phyloP scores from a whole-genome alignment of 2,329 filamentous ascomycete genomes.

The Cyphellophora attinorum region DNA sequence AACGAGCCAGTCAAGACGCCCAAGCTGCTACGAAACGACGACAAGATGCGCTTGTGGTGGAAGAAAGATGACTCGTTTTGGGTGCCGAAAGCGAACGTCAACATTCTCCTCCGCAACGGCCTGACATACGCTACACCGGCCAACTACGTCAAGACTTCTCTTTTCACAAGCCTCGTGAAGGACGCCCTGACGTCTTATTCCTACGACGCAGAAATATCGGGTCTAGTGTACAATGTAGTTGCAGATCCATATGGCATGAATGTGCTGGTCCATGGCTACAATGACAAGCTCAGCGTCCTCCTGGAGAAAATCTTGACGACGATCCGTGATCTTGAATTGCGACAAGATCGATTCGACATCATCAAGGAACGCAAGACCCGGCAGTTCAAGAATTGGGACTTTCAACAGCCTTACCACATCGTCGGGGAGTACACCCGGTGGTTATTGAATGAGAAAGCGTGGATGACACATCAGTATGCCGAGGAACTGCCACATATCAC shows the following conservation, averaged over 20 bases:
- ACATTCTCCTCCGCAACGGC: constrained; percentile 70
- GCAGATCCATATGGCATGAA: constrained; percentile 65
- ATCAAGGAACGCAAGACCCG: constrained; percentile 76
- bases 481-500: constrained; percentile 68
- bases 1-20: constrained; percentile 63
- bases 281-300: constrained; percentile 87
- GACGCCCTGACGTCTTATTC: constrained; percentile 88
- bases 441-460: constrained; percentile 67
- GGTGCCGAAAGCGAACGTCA: constrained; percentile 87
- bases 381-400: constrained; percentile 75
- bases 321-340: constrained; percentile 75
- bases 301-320: constrained; percentile 79
- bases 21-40: constrained; percentile 75
- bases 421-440: constrained; percentile 74
- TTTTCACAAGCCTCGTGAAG: constrained; percentile 78
- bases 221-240: constrained; percentile 71
- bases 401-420: constrained; percentile 80
- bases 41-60: constrained; percentile 76
- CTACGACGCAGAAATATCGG: constrained; percentile 90
- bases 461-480: constrained; percentile 69
- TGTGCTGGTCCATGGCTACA: constrained; percentile 79
- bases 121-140: constrained; percentile 70
- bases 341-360: constrained; percentile 80
- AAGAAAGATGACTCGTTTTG: constrained; percentile 99
- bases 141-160: constrained; percentile 63